A percentile compares a stretch with the other conserved stretches of the same genome.
phyloP scores from a whole-genome alignment of 345 rosid species.

The Citrus sp. region DNA sequence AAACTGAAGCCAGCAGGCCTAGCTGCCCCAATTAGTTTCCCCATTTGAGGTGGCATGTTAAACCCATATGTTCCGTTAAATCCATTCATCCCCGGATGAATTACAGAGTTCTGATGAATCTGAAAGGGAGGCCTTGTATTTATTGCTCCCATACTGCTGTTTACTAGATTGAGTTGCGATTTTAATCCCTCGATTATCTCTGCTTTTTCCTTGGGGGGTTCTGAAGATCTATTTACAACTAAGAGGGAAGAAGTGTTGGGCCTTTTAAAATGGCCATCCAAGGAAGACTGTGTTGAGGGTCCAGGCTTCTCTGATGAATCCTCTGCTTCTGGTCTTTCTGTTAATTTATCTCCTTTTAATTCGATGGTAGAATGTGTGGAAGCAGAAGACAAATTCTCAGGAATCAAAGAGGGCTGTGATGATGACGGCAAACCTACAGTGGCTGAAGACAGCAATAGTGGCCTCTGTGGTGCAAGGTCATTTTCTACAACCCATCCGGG shows the following conservation, averaged over 20 bases:
- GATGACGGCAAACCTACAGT: slow-evolving; percentile 20
- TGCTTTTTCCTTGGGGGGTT: slow-evolving; percentile 22
- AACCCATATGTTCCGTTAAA: slow-evolving; percentile 32
- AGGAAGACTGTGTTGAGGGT: slow-evolving; percentile 12
- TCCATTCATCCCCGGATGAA: slow-evolving; percentile 40
- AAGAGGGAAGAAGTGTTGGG: slow-evolving; percentile 15
- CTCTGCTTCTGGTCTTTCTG: slow-evolving; percentile 18
- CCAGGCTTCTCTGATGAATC: slow-evolving; percentile 19
- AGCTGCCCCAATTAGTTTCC: slow-evolving; percentile 24
- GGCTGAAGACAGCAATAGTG: slow-evolving; percentile 14
- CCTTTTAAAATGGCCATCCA: slow-evolving; percentile 15
- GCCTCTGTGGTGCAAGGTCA: slow-evolving; percentile 37
- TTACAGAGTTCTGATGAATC: slow-evolving; percentile 16
- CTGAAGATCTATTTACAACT: slow-evolving; percentile 20
- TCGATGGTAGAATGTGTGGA: slow-evolving; percentile 4
- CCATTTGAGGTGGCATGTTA: slow-evolving; percentile 34
- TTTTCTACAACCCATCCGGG: slow-evolving; percentile 90
- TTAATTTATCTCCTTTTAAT: slow-evolving; percentile 19
- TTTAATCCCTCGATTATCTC: slow-evolving; percentile 20
- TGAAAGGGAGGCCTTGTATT: slow-evolving; percentile 27
- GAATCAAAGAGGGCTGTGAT: slow-evolving; percentile 16
- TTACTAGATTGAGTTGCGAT: slow-evolving; percentile 7
- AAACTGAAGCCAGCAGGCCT: slow-evolving; percentile 29
- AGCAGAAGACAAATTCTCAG: slow-evolving; percentile 23
- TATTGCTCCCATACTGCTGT: slow-evolving; percentile 20